Base-by-base conservation (phyloP, 768 basidiomycete genomes). In the Phaeolepiota aurea region DNA sequence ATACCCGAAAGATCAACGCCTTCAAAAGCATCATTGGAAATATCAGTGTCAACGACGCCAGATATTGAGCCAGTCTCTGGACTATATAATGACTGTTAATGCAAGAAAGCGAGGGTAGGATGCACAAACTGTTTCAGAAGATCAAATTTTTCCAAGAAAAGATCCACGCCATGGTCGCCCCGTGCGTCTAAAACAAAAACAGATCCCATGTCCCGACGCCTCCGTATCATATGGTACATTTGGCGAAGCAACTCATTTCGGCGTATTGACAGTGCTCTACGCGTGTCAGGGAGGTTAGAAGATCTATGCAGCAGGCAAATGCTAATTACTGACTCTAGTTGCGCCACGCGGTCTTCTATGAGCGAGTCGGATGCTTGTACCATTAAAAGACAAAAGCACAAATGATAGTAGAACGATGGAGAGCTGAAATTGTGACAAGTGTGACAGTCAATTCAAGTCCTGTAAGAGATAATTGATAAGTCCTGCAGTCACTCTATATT, bases 191-290 rank as follows among this genome's bases (percentile, higher is more conserved):
- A 41, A 11, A 53, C 45, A 20, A 73, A 52, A 28, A 70, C 46
- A 22, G 62, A 44, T 16, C 71, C 71, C 32, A 71, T 51, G 47
- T 63, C 63, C 38, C 72, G 64, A 51, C 74, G 72, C 42, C 66
- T 67, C 42, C 67, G 70, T 37, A 85, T 69, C 66, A 88, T 73
- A 39, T 63, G 59, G 61, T 74, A 82, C 76, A 88, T 78, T 56
- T 87, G 74, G 32, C 70, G 69, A 55, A 88, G 70, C 37, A 87
- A 70, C 40, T 65, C 77, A 78, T 83, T 81, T 57, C 85, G 68
- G 48, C 76, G 77, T 35, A 69, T 60, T 32, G 76, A 59, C 46
- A 88, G 79, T 48, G 65, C 68, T 55, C 85, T 88, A 46, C 14
- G 45, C 38, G 20, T 37, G 32, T 43, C 30, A 38, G 41, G 37